phyloP scores from a whole-genome alignment of 768 basidiomycete species.

The Lactifluus volemus region DNA sequence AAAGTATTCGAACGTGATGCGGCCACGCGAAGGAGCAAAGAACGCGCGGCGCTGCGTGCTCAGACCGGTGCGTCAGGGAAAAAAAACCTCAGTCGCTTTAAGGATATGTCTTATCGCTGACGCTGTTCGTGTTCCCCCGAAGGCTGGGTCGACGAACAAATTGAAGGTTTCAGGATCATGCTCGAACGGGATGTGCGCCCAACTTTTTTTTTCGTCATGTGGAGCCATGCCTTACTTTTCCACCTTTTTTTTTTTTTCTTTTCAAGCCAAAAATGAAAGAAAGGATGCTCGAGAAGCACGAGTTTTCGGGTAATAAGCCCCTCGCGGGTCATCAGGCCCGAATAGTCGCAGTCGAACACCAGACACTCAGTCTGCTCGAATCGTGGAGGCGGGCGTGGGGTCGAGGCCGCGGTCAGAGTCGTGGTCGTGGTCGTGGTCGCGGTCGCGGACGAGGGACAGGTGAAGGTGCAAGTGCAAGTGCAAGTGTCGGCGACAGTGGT shows the following conservation, averaged over 20 bases:
- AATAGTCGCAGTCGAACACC: slow-evolving; percentile 9
- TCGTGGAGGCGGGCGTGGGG: slow-evolving; percentile 17
- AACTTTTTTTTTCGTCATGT: not conserved
- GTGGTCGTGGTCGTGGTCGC: slow-evolving; percentile 23
- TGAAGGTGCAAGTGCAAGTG: slow-evolving; percentile 16
- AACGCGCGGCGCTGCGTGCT: slow-evolving; percentile 53
- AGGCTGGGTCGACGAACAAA: slow-evolving; percentile 75
- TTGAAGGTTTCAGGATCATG: slow-evolving; percentile 91
- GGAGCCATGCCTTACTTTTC: not conserved
- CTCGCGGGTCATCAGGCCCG: slow-evolving; percentile 7
- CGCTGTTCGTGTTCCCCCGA: not conserved
- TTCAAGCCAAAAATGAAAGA: slow-evolving; percentile 57
- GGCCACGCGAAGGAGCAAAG: slow-evolving; percentile 59
- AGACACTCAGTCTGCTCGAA: slow-evolving; percentile 8
- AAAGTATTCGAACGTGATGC: slow-evolving; percentile 72
- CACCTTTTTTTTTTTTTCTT: not conserved
- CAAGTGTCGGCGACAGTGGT: slow-evolving; percentile 31
- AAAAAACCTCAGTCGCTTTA: too few species aligned
- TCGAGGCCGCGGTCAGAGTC: slow-evolving; percentile 6
- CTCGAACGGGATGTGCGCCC: slow-evolving; percentile 73
- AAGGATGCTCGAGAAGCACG: slow-evolving; percentile 64
- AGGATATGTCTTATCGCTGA: not conserved
- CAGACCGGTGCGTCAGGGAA: slow-evolving; percentile 46
- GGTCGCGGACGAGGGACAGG: slow-evolving; percentile 24
- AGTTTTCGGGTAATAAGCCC: slow-evolving; percentile 57